Base-by-base conservation (phyloP, 345 rosid species). In the Linum trigynum region DNA sequence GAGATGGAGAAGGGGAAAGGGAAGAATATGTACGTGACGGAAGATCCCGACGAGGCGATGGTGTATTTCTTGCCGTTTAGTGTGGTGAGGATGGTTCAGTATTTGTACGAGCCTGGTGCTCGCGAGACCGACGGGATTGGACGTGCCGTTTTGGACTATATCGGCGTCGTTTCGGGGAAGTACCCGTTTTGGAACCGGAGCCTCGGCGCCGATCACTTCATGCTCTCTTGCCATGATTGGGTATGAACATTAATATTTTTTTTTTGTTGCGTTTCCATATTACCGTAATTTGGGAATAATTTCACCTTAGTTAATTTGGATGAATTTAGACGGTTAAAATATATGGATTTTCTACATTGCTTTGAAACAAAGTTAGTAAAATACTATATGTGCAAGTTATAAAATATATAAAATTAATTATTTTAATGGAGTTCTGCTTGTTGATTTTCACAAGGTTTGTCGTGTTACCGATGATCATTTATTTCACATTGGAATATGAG, bases 141-240 rank as follows among this genome's bases (percentile, higher is more conserved):
- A 55, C 79, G 76, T 7, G 65, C 82, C 2, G 67, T 86, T 17
- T 77, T 74, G 0, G 92, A 86, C 67, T 86, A 86, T 66, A 45
- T 86, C 35, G 59, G 65, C 5, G 40, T 78, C 53, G 65, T 85
- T 38, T 76, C 92, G 17, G 15, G 16, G 7, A 86, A 79, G 64
- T 71, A 88, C 70, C 86, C 84, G 5, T 88, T 74, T 38, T 88
- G 97, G 92, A 91, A 91, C 65, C 73, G 84, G 41, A 85, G 91
- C 77, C 79, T 77, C 17, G 95, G 95, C 6, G 86, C 84, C n/a
- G 95, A 88, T 69, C 95, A 91, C 68, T 76, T 82, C 75, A 88
- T 91, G 89, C 80, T 86, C 39, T 81, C 95, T 40, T 91, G 95
- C 77, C 90, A 87, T 70, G 97, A 87, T 55, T 87, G 95, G 92